phyloP scores from a whole-genome alignment of 1,139 yeast species.

The Yamadazyma blattariae region DNA sequence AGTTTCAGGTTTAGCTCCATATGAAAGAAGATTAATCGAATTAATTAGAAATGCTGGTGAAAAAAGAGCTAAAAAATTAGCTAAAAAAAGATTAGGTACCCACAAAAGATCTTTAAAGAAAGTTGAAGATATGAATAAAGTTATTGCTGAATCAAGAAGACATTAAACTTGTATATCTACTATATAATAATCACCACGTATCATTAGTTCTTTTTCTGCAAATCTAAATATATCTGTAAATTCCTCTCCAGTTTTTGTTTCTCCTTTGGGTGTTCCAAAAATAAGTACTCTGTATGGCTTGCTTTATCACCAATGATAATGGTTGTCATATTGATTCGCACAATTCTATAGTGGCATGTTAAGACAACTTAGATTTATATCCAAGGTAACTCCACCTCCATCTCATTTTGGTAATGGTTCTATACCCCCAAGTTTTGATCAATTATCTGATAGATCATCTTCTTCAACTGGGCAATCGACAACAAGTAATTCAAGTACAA shows the following conservation, averaged over 20 bases:
- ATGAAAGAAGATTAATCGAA: slow-evolving; percentile 99
- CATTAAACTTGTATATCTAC: slow-evolving; percentile 29
- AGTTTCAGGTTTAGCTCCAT: slow-evolving; percentile 99
- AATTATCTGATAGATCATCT: neutral
- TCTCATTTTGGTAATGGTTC: slow-evolving; percentile 17
- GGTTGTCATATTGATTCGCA: slow-evolving; percentile 1
- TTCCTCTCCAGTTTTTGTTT: too few species aligned
- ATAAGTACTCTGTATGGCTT: too few species aligned
- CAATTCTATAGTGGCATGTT: slow-evolving; percentile 2
- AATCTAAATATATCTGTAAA: too few species aligned
- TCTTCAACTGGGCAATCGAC: neutral
- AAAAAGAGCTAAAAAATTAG: slow-evolving; percentile 99
- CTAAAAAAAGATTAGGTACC: slow-evolving; percentile 99
- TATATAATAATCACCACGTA: slow-evolving; percentile 8
- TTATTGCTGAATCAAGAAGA: slow-evolving; percentile 98
- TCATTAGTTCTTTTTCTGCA: slow-evolving; percentile 3
- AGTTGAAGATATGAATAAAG: slow-evolving; percentile 97
- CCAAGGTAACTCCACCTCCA: slow-evolving; percentile 17
- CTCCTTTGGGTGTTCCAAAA: too few species aligned
- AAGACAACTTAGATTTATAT: slow-evolving; percentile 1
- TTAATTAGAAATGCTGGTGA: slow-evolving; percentile 99
- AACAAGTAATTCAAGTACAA: neutral
- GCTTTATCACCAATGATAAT: too few species aligned
- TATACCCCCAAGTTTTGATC: slow-evolving; percentile 16
- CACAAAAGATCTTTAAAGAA: slow-evolving; percentile 99